phyloP scores from a whole-genome alignment of 2,329 filamentous ascomycete genomes.

The Myriosclerotinia duriaeana region DNA sequence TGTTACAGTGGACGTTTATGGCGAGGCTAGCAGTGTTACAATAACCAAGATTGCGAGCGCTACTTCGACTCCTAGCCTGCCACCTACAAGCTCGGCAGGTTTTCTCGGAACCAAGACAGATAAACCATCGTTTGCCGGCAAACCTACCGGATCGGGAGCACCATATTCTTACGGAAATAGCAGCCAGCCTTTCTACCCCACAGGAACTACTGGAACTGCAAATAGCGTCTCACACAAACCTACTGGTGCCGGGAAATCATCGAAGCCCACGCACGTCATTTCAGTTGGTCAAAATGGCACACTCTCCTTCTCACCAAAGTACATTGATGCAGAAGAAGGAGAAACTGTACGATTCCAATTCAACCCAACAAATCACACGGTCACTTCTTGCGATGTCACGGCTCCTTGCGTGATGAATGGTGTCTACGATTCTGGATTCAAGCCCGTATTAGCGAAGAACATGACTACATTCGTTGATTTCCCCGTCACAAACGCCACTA shows the following conservation, averaged over 20 bases:
- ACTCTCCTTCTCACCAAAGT: slow-evolving; percentile 21
- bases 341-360: slow-evolving; percentile 26
- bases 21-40: slow-evolving; percentile 12
- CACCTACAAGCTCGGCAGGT: slow-evolving; percentile 6
- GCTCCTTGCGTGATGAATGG: slow-evolving; percentile 23
- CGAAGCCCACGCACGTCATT: slow-evolving; percentile 23
- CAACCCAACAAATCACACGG: slow-evolving; percentile 23
- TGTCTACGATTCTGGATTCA: slow-evolving; percentile 26
- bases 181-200: slow-evolving; percentile 2
- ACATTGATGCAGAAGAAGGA: slow-evolving; percentile 23
- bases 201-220: not conserved
- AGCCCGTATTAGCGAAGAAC: slow-evolving; percentile 20
- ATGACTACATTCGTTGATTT: slow-evolving; percentile 24
- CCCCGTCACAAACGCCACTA: slow-evolving; percentile 21
- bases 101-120: slow-evolving; percentile 2
- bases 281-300: slow-evolving; percentile 25
- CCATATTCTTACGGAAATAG: slow-evolving; percentile 18
- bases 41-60: slow-evolving; percentile 20
- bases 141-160: not conserved
- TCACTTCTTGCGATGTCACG: slow-evolving; percentile 23
- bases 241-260: not conserved
- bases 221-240: slow-evolving; percentile 4
- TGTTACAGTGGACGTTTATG: slow-evolving; percentile 18
- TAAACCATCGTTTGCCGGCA: not conserved
- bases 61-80: slow-evolving; percentile 18